phyloP scores from a whole-genome alignment of 148 eudicot species.

The Arbutus unedo region DNA sequence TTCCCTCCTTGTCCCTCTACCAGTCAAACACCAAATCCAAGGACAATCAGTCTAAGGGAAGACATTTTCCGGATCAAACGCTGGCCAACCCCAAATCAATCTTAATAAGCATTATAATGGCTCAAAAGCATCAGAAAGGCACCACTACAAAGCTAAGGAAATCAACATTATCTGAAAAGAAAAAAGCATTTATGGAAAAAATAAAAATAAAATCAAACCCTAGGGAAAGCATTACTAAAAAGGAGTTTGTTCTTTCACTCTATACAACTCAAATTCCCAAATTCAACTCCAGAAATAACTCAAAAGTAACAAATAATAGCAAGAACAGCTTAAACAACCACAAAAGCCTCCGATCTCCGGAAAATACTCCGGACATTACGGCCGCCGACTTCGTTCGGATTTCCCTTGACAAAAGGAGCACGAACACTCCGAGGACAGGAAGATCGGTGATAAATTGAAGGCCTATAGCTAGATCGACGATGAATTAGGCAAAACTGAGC shows the following conservation, averaged over 20 bases:
- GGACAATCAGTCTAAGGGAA: too few relatives aligned
- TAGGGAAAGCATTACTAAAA: neutral
- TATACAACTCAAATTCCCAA: neutral
- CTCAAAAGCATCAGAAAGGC: neutral
- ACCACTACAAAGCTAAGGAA: neutral
- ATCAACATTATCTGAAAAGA: neutral
- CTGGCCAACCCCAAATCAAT: neutral
- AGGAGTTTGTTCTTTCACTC: neutral
- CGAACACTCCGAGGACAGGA: neutral
- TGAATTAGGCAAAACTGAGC: neutral
- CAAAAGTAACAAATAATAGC: neutral
- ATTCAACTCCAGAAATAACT: neutral
- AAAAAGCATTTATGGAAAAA: neutral
- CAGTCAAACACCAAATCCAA: constrained; percentile 10
- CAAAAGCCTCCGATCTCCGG: constrained; percentile 20
- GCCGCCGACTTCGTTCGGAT: neutral
- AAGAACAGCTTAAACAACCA: neutral
- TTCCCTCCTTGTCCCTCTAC: neutral
- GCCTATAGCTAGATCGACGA: constrained; percentile 24
- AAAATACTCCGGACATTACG: neutral
- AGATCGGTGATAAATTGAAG: constrained; percentile 13
- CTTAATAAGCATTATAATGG: neutral
- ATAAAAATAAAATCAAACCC: neutral
- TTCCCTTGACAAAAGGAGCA: neutral
- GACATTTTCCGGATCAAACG: neutral